These are phyloP conservation scores for Isabelozyma heimii DNA, from an alignment of 805 yeast genomes.

Conservation along the genomic window DNA sequence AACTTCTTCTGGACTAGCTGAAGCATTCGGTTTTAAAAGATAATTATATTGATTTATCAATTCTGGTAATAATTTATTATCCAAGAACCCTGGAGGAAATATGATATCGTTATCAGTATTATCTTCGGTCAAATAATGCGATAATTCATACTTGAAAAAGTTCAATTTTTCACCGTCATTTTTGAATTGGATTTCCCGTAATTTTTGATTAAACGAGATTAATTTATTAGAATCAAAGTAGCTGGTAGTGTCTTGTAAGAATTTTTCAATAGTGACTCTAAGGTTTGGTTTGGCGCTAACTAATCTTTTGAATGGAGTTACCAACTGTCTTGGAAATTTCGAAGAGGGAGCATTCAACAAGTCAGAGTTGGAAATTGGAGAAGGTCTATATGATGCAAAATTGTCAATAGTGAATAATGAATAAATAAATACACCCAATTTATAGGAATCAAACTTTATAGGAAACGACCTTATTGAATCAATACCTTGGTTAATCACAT, in stretches of 20 bases:
- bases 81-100: constrained; percentile 54
- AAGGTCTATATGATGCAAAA: constrained; percentile 4
- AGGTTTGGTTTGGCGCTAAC: constrained; percentile 33
- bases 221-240: constrained; percentile 42
- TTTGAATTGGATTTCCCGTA: constrained; percentile 56
- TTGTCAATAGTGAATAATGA: constrained; percentile 35
- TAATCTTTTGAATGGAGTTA: constrained; percentile 38
- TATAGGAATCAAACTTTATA: constrained; percentile 60
- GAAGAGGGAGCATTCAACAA: constrained; percentile 2
- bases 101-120: constrained; percentile 8
- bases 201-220: constrained; percentile 48
- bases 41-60: constrained; percentile 45
- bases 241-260: constrained; percentile 19
- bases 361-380: constrained; percentile 3
- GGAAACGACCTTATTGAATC: constrained; percentile 34
- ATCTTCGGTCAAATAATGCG: constrained; percentile 16
- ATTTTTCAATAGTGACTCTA: constrained; percentile 27
- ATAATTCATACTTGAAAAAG: constrained; percentile 32
- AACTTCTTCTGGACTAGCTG: constrained; percentile 26
- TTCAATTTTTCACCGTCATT: constrained; percentile 51
- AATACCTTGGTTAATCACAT: constrained; percentile 45
- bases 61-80: constrained; percentile 69
- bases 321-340: constrained; percentile 36
- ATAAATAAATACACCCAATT: constrained; percentile 55
- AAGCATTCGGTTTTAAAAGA: constrained; percentile 17